phyloP scores from a whole-genome alignment of 2,329 filamentous ascomycete species.

The Aphanoascus verrucosus region DNA sequence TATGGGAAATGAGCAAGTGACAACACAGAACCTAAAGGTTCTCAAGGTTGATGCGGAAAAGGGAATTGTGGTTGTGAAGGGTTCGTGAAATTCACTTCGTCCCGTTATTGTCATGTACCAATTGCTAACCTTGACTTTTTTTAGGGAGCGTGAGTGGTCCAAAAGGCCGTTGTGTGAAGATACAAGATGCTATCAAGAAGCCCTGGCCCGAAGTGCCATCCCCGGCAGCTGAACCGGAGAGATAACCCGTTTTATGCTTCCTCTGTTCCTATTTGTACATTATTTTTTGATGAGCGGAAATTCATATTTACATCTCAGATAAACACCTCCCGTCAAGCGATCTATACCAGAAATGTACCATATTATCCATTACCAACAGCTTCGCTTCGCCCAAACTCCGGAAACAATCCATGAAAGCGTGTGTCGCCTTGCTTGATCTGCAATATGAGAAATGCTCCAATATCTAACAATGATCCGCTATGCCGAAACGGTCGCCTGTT shows the following conservation, averaged over 20 bases:
- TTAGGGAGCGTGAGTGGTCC: conserved; percentile 68
- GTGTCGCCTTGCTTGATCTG: neutral
- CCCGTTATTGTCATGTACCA: neutral
- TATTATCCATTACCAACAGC: neutral
- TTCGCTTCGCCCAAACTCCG: conserved; percentile 7
- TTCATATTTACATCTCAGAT: neutral
- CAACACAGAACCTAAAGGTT: conserved; percentile 82
- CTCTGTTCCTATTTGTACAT: conserved; percentile 7
- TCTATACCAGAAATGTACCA: neutral
- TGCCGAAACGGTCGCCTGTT: neutral
- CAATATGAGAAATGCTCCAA: neutral
- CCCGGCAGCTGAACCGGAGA: conserved; percentile 11
- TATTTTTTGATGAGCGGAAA: conserved; percentile 9
- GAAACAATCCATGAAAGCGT: neutral
- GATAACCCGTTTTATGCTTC: conserved; percentile 11
- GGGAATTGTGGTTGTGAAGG: conserved; percentile 80
- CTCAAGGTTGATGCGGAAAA: conserved; percentile 78
- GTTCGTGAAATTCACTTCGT: conserved; percentile 35
- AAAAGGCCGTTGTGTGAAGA: conserved; percentile 70
- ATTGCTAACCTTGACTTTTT: conserved; percentile 7
- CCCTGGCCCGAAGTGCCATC: conserved; percentile 49
- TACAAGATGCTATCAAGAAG: conserved; percentile 89
- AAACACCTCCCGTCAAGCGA: neutral
- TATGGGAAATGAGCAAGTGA: conserved; percentile 84
- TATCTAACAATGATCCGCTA: neutral